Evolutionary conservation across 1,284 basidiomycete genomes (phyloP).

Genomic region (Puccinia triticina): DNA sequence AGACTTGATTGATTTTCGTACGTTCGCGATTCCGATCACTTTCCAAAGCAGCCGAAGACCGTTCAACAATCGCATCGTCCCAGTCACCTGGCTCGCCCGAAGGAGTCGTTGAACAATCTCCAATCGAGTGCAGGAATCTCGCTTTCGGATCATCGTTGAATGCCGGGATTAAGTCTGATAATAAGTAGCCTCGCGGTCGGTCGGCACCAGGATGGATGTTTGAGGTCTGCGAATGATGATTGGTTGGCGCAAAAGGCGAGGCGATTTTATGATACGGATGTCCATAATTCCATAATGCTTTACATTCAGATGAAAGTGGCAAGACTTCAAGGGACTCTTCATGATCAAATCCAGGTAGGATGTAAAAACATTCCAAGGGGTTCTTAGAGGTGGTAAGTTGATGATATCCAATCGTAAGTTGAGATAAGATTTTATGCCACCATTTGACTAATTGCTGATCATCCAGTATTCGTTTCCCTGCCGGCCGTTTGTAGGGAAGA

Average conservation of each 20-base stretch:
- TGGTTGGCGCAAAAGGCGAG: background rate
- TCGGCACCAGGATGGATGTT: background rate
- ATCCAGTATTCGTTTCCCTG: constrained; percentile 41
- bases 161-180: constrained; percentile 69
- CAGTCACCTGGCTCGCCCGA: constrained; percentile 46
- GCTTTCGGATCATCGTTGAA: constrained; percentile 93
- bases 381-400: constrained; percentile 2
- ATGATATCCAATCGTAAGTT: background rate
- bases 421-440: constrained; percentile 35
- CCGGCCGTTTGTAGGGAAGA: background rate
- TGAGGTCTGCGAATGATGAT: background rate
- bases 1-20: constrained; percentile 53
- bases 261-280: constrained; percentile 37
- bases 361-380: constrained; percentile 35
- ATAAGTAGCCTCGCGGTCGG: background rate
- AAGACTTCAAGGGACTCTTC: constrained; percentile 30
- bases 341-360: constrained; percentile 40
- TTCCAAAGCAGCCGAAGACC: constrained; percentile 38
- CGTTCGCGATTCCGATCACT: constrained; percentile 53
- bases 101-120: constrained; percentile 55
- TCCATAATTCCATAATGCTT: constrained; percentile 33
- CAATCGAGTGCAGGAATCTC: constrained; percentile 84
- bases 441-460: constrained; percentile 50
- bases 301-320: background rate
- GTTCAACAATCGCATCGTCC: constrained; percentile 43